Evolutionary conservation across 2,329 filamentous ascomycete species (phyloP), one percentile per base, ranked within the genome.

Genomic region (Zasmidium cellare): DNA sequence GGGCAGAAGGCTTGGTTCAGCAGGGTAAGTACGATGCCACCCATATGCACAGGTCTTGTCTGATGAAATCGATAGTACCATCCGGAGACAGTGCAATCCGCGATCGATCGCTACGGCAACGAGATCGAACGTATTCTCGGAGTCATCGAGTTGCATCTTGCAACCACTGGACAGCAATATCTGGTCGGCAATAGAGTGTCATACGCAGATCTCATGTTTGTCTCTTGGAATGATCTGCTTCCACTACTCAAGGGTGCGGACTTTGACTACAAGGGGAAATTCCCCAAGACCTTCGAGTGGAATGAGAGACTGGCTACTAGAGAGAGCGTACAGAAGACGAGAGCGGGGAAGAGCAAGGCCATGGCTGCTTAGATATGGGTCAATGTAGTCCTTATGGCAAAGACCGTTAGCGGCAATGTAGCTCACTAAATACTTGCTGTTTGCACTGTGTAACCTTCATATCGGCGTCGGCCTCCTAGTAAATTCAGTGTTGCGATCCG

Each of bases 1-100:
- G 80, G 79, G 12, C 79, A 82, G 64, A 68, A 68, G 0, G 70
- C 67, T 20, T 81, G 78, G 77, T 81, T 78, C 67, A 65, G 24
- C 12, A 38, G 44, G 28, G 53, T 56, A 56, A 9, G 53, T 18
- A 12, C 35, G 23, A 28, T 9, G 3, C 20, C 16, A 18, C 16
- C 22, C 38, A 3, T 46, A 14, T 19, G n/a, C n/a, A n/a, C n/a
- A n/a, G n/a, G n/a, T n/a, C n/a, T n/a, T n/a, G n/a, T n/a, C n/a
- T n/a, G n/a, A n/a, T n/a, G n/a, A n/a, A n/a, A 5, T 38, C 2
- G 19, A 16, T 24, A 56, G 52, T 77, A 73, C 56, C 75, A 80
- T 65, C 68, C 67, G 0, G 77, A 82, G 57, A 76, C 75, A 60
- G 23, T 80, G 25, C 70, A 65, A 0, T 75, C 72, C 11, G 79